phyloP scores from a whole-genome alignment of 768 basidiomycete species.

The Pluteus cervinus region DNA sequence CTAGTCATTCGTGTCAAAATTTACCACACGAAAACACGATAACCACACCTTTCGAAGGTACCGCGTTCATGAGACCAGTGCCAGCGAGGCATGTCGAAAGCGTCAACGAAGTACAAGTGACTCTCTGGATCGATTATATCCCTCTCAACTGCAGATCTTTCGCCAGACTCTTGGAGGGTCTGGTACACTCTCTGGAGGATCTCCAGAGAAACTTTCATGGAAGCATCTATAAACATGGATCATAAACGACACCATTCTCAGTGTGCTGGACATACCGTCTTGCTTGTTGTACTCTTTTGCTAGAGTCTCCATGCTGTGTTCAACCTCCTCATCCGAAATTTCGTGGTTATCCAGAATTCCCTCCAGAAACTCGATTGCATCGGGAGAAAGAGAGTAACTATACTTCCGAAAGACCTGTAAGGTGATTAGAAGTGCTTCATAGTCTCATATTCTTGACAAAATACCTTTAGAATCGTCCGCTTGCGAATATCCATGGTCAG shows the following conservation, averaged over 20 bases:
- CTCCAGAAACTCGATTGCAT: constrained; percentile 67
- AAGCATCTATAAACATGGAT: constrained; percentile 45
- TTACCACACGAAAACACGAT: neutral
- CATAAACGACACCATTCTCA: neutral
- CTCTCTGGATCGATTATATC: constrained; percentile 73
- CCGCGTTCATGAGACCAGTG: constrained; percentile 83
- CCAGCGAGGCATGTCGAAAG: constrained; percentile 96
- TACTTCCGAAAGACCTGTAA: constrained; percentile 82
- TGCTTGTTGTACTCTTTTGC: constrained; percentile 88
- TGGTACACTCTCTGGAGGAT: constrained; percentile 72
- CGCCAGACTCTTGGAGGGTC: constrained; percentile 60
- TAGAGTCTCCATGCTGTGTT: constrained; percentile 70
- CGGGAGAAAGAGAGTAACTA: constrained; percentile 81
- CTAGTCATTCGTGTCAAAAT: constrained; percentile 32
- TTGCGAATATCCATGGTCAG: constrained; percentile 42
- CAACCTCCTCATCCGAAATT: constrained; percentile 62
- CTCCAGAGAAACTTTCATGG: constrained; percentile 73
- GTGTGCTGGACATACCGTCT: constrained; percentile 49
- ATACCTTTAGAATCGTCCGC: constrained; percentile 42
- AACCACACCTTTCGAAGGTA: constrained; percentile 77
- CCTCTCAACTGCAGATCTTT: constrained; percentile 41
- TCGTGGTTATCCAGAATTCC: constrained; percentile 66
- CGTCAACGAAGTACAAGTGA: constrained; percentile 79
- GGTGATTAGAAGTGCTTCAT: neutral
- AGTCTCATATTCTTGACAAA: neutral